A percentile compares a stretch with the other conserved stretches of the same genome.
Conservation (phyloP, 164 flowering plant genomes). For the Amborella trichopoda region DNA sequence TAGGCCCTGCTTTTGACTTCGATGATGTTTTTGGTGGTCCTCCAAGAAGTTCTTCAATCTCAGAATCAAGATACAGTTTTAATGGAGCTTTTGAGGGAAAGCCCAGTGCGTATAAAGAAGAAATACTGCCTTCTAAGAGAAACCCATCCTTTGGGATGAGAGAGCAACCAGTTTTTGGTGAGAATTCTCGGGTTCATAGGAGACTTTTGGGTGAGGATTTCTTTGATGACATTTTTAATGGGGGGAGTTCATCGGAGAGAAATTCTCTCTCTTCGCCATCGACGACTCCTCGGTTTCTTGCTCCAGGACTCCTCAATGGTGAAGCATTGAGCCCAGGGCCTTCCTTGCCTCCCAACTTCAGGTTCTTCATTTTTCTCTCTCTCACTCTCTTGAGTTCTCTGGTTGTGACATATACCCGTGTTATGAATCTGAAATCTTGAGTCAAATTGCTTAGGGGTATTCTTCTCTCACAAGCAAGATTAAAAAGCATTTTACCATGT, state of each 20-base stretch:
- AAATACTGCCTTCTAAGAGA: background rate
- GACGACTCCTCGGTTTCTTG: conserved; percentile 41
- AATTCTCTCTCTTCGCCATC: conserved; percentile 30
- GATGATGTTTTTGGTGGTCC: conserved; percentile 94
- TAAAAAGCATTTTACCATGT: background rate
- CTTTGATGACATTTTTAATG: conserved; percentile 67
- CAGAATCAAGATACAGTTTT: conserved; percentile 24
- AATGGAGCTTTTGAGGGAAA: conserved; percentile 7
- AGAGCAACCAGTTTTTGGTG: conserved; percentile 84
- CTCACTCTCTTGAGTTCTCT: background rate
- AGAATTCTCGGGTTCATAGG: conserved; percentile 24
- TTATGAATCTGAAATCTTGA: background rate
- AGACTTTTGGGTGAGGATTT: conserved; percentile 35
- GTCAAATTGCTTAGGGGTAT: background rate
- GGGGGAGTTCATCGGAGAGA: conserved; percentile 16
- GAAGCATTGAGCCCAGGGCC: conserved; percentile 24
- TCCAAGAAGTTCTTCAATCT: conserved; percentile 52
- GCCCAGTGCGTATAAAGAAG: conserved; percentile 10
- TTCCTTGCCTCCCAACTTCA: conserved; percentile 35
- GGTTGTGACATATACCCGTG: background rate
- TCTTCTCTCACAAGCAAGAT: background rate
- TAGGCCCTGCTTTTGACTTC: conserved; percentile 31
- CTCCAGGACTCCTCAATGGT: conserved; percentile 24
- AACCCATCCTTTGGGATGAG: conserved; percentile 21
- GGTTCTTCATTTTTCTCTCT: conserved; percentile 31